phyloP scores from a whole-genome alignment of 2,329 filamentous ascomycete genomes.

The Fusarium illudens region DNA sequence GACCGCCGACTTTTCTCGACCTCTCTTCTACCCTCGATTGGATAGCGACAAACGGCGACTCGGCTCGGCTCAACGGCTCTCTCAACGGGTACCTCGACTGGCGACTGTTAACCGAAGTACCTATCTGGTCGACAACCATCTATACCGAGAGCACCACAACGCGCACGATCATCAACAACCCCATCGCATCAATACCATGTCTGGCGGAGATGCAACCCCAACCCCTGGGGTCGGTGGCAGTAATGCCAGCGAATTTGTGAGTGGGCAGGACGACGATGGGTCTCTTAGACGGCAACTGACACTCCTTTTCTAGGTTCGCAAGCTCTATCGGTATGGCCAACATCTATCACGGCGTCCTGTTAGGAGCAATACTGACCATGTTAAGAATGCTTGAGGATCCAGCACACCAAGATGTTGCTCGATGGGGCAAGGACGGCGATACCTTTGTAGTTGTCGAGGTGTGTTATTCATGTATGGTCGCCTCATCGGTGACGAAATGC shows the following conservation, averaged over 20 bases:
- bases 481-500: conserved; percentile 15
- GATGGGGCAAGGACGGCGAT: conserved; percentile 94
- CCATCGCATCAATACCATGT: conserved; percentile 41
- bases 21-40: conserved; percentile 5
- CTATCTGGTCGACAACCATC: conserved; percentile 5
- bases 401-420: conserved; percentile 88
- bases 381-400: conserved; percentile 88
- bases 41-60: conserved; percentile 16
- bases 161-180: conserved; percentile 1
- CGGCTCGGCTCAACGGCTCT: conserved; percentile 31
- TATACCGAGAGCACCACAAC: conserved; percentile 1
- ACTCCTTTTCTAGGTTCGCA: conserved; percentile 76
- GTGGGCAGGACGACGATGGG: conserved; percentile 49
- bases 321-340: conserved; percentile 86
- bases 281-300: conserved; percentile 36
- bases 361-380: conserved; percentile 21
- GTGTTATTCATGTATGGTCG: conserved; percentile 42
- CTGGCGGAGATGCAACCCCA: conserved; percentile 45
- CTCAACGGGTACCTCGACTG: conserved; percentile 14
- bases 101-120: conserved; percentile 18
- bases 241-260: conserved; percentile 95
- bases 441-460: conserved; percentile 98
- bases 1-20: neutral
- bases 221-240: conserved; percentile 61
- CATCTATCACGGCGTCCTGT: neutral